Base-by-base conservation (phyloP, 1,284 basidiomycete genomes). In the Irpex lacteus region DNA sequence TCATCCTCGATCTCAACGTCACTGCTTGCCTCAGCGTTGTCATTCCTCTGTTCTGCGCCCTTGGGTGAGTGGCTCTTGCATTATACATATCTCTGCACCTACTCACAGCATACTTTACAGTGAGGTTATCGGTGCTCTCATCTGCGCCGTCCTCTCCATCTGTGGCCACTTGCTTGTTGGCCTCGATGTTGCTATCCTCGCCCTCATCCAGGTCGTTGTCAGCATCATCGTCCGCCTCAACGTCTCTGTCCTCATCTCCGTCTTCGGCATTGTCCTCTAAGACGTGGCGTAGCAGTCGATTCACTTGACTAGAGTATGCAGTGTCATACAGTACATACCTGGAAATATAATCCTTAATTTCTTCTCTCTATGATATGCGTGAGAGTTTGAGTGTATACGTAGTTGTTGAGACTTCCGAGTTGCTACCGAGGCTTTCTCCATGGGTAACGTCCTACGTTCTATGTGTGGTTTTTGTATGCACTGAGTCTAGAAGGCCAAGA, bases 1-100 rank as follows among this genome's bases (percentile, higher is more conserved):
- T 71, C 19, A 73, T 80, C 61, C 70, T 82, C 21, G 70, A 72
- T 37, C 63, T 80, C 26, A 74, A 76, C 47, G 70, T 67, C 53
- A 61, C 65, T 18, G 69, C 70, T 19, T 67, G 74, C 54, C 61
- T 66, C 32, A 59, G 66, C 4, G 70, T 71, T 15, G 64, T 80
- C 53, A 54, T 68, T n/a, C 58, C 64, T 8, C 44, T 75, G 13
- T 68, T 81, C 53, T 61, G 57, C 21, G 67, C 60, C n/a, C 73
- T 82, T 40, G 73, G 69, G 75, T 77, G 69, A 60, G 75, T 70
- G 2, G 5, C n/a, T 19, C 5, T 52, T 37, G 54, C 3, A n/a
- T 47, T 18, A 21, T 19, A 19, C 8, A 21, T 19, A 19, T 47
- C 8, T 19, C 7, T 21, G 37, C 6, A 11, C 2, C 1, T 47